Evolutionary conservation across 306 rosid genomes (phyloP), one percentile per base, ranked within the genome.

Genomic region (Cicer judaicum): DNA sequence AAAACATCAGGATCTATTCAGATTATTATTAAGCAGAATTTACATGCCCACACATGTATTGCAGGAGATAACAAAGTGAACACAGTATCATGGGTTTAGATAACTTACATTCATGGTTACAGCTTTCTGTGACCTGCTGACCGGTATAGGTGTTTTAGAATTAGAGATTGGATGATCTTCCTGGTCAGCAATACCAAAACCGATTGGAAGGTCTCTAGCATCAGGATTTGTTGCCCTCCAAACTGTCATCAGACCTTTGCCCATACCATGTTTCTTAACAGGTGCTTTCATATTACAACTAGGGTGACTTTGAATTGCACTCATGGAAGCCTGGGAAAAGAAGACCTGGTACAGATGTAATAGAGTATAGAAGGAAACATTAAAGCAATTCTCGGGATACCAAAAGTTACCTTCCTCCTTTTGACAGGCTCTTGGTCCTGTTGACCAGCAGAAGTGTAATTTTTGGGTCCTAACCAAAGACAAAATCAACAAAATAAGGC

Each of bases 161-260:
- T 84, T 84, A 38, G 88, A 78, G n/a, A 21, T 69, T 81, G 38
- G 15, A 69, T 81, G 55, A 50, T 43, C 80, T 59, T 81, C 85
- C 10, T 52, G 65, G 55, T 82, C 75, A 19, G 81, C 84, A 74
- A 85, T 83, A 63, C 80, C 86, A 64, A 81, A 75, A 48, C 84
- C 80, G 68, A 82, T 15, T 18, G 94, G 97, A 78, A 87, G 70
- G 72, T 83, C 84, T 72, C 86, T 76, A 24, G 83, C 87, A 72
- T 87, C 81, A 74, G 91, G 98, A 81, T 89, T 89, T 24, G 96
- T 87, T 65, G 89, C 93, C 87, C 84, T 87, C 98, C 99, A 94
- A 66, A 81, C 93, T 44, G 98, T 90, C 99, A 94, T 94, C 85
- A 94, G 82, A 79, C 99, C 98, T 85, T 94, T 94, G 78, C 99